Percentiles rank a stretch among this genome's conserved stretches.
Conservation (phyloP, 768 basidiomycete species). For the Boletus reticulatus region DNA sequence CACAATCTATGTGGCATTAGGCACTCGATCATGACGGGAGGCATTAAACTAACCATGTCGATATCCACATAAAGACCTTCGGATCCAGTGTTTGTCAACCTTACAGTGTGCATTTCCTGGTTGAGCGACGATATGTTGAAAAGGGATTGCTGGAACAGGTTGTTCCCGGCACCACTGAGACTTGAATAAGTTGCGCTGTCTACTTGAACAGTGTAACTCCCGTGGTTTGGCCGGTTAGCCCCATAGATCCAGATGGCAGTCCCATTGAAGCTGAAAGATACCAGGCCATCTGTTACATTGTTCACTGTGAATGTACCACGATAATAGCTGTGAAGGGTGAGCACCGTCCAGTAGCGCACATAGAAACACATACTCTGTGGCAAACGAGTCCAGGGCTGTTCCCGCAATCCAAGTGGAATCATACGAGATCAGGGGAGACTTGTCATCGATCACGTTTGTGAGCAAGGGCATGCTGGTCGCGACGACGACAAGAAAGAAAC, state of each 20-base stretch:
- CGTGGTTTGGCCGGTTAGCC: conserved; percentile 47
- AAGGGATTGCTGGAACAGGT: conserved; percentile 41
- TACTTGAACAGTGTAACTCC: conserved; percentile 41
- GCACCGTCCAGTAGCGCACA: not conserved
- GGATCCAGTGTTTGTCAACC: conserved; percentile 31
- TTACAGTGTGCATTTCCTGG: conserved; percentile 37
- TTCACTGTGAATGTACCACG: conserved; percentile 41
- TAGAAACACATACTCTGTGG: conserved; percentile 13
- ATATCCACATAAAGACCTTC: conserved; percentile 41
- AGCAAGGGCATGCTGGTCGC: conserved; percentile 21
- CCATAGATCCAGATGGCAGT: conserved; percentile 50
- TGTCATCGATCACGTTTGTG: conserved; percentile 30
- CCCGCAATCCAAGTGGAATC: conserved; percentile 25
- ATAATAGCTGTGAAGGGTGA: conserved; percentile 31
- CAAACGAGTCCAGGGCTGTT: conserved; percentile 6
- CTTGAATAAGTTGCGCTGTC: conserved; percentile 33
- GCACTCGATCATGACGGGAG: not conserved
- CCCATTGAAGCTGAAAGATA: conserved; percentile 47
- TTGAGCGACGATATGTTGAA: conserved; percentile 35
- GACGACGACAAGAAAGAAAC: not conserved
- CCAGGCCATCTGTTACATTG: conserved; percentile 31
- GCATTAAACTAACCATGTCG: conserved; percentile 36
- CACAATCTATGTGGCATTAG: conserved; percentile 17
- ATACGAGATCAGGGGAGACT: conserved; percentile 31
- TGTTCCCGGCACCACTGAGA: conserved; percentile 27